Conservation (phyloP, 441 rosid genomes). For the Metrosideros polymorpha region DNA sequence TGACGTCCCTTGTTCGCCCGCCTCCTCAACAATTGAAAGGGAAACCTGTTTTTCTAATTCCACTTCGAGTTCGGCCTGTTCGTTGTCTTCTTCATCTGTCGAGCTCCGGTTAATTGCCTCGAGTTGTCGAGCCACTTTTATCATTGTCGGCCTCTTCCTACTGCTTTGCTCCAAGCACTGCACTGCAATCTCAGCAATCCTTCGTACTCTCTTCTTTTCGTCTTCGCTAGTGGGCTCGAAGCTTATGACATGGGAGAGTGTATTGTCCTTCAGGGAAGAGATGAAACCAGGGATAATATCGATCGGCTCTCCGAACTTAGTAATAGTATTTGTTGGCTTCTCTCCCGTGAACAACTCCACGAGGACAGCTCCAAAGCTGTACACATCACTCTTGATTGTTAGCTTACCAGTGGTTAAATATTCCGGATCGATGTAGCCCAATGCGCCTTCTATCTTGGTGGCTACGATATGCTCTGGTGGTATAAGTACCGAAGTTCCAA, state of each 20-base stretch:
- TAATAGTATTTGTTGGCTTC: background rate
- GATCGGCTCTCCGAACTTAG: fast-evolving
- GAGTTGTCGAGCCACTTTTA: background rate
- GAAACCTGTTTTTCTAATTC: too few relatives aligned
- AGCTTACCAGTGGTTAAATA: background rate
- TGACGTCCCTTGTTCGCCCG: too few relatives aligned
- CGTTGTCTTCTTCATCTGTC: background rate
- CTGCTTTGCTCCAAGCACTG: background rate
- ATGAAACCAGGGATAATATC: background rate
- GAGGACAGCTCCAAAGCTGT: background rate
- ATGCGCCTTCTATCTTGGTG: background rate
- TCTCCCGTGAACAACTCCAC: fast-evolving
- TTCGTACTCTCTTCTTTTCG: background rate
- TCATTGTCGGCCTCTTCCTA: background rate
- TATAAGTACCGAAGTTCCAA: background rate
- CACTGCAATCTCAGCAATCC: background rate
- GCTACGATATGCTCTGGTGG: background rate
- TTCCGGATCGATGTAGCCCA: background rate
- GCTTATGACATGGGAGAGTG: background rate
- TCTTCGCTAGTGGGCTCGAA: background rate
- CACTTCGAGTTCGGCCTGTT: fast-evolving
- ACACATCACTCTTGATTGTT: background rate
- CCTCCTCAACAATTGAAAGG: too few relatives aligned
- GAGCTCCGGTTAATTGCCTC: fast-evolving
- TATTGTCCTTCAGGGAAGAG: fast-evolving